Base-by-base conservation (phyloP, 208 protist genomes). In the Crithidia thermophila region DNA sequence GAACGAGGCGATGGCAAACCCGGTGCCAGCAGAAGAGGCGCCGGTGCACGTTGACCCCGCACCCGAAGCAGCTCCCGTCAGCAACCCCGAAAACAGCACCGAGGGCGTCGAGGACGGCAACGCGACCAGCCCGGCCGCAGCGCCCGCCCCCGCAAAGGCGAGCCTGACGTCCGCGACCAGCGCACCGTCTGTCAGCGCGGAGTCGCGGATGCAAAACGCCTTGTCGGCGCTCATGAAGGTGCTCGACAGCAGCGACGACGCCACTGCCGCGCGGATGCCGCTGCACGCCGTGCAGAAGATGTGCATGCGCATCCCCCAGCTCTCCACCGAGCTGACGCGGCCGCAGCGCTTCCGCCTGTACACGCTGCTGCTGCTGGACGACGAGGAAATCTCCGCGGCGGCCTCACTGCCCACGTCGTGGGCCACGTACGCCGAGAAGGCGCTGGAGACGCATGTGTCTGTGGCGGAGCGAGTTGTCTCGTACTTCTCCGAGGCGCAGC, bases 271-370 rank as follows among this genome's bases (percentile, higher is more conserved):
- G 34, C 16, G 16, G n/a, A n/a, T n/a, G 13, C 46, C 68, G 11
- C 60, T 88, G 40, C 53, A 45, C 28, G 28, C 74, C n/a, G 11
- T 94, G 33, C 85, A 88, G 46, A 76, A 81, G 59, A 70, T 68
- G 27, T 94, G 85, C 61, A 79, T 87, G 56, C 68, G 67, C 31
- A 46, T 90, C n/a, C 88, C 83, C 11, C 57, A 84, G 4, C 72
- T 94, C 30, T 85, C 84, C 16, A 51, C 37, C 9, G 45, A 66
- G 9, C 64, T 91, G 25, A 81, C 57, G 13, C 77, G 77, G 1
- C 43, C 59, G 18, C 72, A 68, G 31, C 83, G 85, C 0, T 79
- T 67, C 27, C 78, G 77, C 49, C 70, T 92, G 16, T 94, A 94
- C 68, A 23, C 47, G 28, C 53, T 77, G n/a, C 71, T 94, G 31